A percentile compares a stretch with the other conserved stretches of the same genome.
These are phyloP conservation scores for Cercophora sp. DNA, from an alignment of 495 filamentous ascomycete genomes.

Conservation along the genomic window DNA sequence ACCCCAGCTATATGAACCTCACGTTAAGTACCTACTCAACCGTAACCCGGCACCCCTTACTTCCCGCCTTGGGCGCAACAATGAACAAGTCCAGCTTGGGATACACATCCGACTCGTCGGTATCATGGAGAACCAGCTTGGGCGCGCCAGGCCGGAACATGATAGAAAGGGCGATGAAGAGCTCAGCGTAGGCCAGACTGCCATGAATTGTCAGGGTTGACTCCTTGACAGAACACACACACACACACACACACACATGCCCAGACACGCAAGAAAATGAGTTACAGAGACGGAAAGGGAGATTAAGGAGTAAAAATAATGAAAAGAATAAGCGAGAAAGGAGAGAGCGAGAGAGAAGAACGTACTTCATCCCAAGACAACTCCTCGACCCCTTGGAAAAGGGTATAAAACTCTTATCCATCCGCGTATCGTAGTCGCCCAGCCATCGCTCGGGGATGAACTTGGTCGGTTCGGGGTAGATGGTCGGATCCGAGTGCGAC, in stretches of 20 bases:
- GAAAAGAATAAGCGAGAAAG: too few species aligned
- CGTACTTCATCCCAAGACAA: constrained; percentile 41
- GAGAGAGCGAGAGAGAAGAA: too few species aligned
- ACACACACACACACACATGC: too few species aligned
- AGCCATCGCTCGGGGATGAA: constrained; percentile 50
- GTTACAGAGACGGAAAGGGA: too few species aligned
- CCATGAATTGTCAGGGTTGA: too few species aligned
- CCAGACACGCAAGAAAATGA: too few species aligned
- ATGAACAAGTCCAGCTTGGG: constrained; percentile 36
- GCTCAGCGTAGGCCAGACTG: constrained; percentile 31
- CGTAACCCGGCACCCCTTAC: constrained; percentile 31
- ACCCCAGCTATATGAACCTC: too few species aligned
- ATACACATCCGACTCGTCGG: constrained; percentile 33
- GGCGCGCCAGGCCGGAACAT: constrained; percentile 27
- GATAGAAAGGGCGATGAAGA: constrained; percentile 31
- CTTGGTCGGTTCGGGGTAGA: constrained; percentile 38
- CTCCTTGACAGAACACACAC: too few species aligned
- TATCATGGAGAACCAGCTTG: constrained; percentile 35
- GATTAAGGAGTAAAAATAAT: too few species aligned
- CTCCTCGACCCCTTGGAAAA: constrained; percentile 44
- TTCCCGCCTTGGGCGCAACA: constrained; percentile 28
- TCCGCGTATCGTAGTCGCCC: constrained; percentile 12
- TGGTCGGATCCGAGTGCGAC: constrained; percentile 33
- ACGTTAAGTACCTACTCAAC: too few species aligned
- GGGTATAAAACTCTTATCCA: constrained; percentile 36